Conservation (phyloP, 2,329 filamentous ascomycete species). For the Camillea tinctor region DNA sequence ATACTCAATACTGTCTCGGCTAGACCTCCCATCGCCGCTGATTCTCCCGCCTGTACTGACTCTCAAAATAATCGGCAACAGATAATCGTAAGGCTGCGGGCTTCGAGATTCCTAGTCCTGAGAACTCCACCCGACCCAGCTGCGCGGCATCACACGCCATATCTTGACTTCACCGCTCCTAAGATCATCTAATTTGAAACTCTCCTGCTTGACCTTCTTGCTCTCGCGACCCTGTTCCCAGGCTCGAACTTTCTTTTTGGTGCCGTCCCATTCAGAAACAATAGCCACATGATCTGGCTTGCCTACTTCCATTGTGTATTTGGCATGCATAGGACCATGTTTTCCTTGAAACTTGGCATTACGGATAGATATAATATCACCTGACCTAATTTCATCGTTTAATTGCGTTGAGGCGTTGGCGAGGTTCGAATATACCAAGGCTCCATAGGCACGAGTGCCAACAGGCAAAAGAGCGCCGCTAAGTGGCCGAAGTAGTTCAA, state of each 20-base stretch:
- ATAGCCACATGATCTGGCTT: conserved; percentile 86
- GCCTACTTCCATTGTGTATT: conserved; percentile 85
- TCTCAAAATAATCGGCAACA: conserved; percentile 28
- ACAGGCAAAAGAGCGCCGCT: conserved; percentile 75
- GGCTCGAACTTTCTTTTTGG: conserved; percentile 92
- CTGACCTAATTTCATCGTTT: conserved; percentile 87
- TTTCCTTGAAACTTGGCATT: conserved; percentile 95
- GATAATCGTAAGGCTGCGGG: conserved; percentile 22
- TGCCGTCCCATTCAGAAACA: conserved; percentile 96
- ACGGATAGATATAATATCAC: conserved; percentile 89
- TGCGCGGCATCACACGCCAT: conserved; percentile 90
- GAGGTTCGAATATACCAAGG: conserved; percentile 89
- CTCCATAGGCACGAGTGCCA: conserved; percentile 86
- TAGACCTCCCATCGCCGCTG: conserved; percentile 12
- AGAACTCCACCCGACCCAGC: conserved; percentile 87
- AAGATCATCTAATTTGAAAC: conserved; percentile 89
- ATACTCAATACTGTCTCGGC: conserved; percentile 21
- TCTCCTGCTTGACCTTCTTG: conserved; percentile 91
- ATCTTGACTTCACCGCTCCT: conserved; percentile 94
- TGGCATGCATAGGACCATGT: conserved; percentile 90
- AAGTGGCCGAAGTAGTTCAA: conserved; percentile 73
- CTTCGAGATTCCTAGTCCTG: conserved; percentile 47
- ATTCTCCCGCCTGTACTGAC: conserved; percentile 27
- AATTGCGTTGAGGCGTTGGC: conserved; percentile 90
- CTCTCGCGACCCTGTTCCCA: conserved; percentile 96